Evolutionary conservation across 495 filamentous ascomycete species (phyloP).

Genomic region (Articulospora tetracladia): DNA sequence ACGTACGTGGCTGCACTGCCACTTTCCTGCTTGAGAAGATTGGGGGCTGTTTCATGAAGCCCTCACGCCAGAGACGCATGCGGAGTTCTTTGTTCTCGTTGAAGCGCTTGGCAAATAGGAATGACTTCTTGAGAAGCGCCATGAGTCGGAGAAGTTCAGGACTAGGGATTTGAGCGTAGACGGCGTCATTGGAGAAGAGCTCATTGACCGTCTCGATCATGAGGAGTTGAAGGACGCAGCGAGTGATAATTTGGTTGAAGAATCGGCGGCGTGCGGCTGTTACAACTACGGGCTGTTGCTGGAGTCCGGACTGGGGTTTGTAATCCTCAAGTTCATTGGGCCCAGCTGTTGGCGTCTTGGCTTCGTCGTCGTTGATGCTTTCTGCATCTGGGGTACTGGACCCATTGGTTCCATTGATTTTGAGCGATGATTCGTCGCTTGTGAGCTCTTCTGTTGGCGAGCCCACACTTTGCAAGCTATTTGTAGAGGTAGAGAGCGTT

Average conservation of each 20-base stretch:
- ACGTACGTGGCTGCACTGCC: conserved; percentile 92
- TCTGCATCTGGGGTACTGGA: conserved; percentile 32
- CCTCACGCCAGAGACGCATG: conserved; percentile 91
- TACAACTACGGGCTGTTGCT: conserved; percentile 85
- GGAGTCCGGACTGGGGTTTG: conserved; percentile 64
- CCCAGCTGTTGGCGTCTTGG: conserved; percentile 26
- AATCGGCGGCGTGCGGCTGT: conserved; percentile 91
- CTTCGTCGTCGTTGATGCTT: conserved; percentile 30
- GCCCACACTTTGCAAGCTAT: conserved; percentile 38
- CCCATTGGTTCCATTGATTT: conserved; percentile 56
- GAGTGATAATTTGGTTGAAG: conserved; percentile 99
- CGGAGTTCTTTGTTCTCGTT: conserved; percentile 95
- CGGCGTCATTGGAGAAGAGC: conserved; percentile 93
- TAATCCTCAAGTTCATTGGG: conserved; percentile 80
- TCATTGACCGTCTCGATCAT: conserved; percentile 99
- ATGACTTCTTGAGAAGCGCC: conserved; percentile 89
- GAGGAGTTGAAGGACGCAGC: conserved; percentile 92
- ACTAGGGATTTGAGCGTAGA: conserved; percentile 90
- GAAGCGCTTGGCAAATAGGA: conserved; percentile 93
- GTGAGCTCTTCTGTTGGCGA: conserved; percentile 28
- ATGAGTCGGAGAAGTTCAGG: conserved; percentile 85
- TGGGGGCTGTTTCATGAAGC: conserved; percentile 99
- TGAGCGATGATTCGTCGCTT: conserved; percentile 51
- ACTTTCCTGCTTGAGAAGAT: conserved; percentile 95
- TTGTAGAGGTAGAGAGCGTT: conserved; percentile 45